phyloP scores from a whole-genome alignment of 352 stramenopile genomes.

The Globisporangium takayamanum region DNA sequence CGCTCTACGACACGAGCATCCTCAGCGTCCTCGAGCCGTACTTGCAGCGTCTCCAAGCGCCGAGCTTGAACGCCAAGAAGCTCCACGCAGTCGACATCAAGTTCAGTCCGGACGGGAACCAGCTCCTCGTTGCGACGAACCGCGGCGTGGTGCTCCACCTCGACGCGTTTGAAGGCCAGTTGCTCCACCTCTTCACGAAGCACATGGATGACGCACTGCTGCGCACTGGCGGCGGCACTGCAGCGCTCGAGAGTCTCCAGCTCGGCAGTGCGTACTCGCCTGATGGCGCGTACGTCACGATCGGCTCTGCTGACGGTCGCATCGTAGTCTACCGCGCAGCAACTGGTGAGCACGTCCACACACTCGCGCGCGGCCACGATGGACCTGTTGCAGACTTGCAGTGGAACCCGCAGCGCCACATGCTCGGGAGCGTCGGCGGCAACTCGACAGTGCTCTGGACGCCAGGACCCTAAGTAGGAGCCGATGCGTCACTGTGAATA shows the following conservation, averaged over 20 bases:
- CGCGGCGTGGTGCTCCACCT: constrained; percentile 75
- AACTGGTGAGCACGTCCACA: constrained; percentile 51
- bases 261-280: constrained; percentile 65
- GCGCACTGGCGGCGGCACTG: constrained; percentile 1
- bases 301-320: constrained; percentile 63
- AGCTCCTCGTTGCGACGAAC: constrained; percentile 79
- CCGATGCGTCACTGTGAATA: too few relatives aligned
- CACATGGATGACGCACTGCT: constrained; percentile 17
- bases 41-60: constrained; percentile 41
- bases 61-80: constrained; percentile 45
- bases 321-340: constrained; percentile 64
- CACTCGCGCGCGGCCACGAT: constrained; percentile 49
- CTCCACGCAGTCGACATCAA: constrained; percentile 74
- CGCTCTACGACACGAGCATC: constrained; percentile 72
- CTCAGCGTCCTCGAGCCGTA: constrained; percentile 53
- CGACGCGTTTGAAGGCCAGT: constrained; percentile 78
- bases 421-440: constrained; percentile 57
- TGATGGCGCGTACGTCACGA: constrained; percentile 71
- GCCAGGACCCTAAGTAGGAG: constrained; percentile 4
- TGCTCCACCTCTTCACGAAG: constrained; percentile 67
- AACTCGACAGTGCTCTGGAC: constrained; percentile 81
- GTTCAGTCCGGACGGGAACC: constrained; percentile 83
- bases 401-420: constrained; percentile 83
- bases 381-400: constrained; percentile 60
- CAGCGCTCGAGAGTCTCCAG: constrained; percentile 27